Conservation (phyloP, 208 protist genomes). For the Novymonas esmeraldas region DNA sequence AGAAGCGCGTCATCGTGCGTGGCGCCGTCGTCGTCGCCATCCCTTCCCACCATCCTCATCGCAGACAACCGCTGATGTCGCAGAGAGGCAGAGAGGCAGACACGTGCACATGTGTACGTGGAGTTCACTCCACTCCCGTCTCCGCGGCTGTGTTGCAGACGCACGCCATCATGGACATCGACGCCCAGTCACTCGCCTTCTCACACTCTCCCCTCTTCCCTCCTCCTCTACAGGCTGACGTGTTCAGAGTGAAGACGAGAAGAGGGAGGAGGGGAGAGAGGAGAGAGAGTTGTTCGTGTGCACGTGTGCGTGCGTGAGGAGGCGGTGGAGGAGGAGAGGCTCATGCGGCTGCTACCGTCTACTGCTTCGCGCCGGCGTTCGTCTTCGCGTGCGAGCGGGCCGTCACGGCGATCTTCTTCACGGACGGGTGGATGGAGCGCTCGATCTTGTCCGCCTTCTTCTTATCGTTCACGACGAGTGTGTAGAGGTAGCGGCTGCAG, state of each 20-base stretch:
- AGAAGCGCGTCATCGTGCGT: too few relatives aligned
- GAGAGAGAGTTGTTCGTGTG: neutral
- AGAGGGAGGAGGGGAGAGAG: neutral
- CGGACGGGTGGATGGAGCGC: constrained; percentile 87
- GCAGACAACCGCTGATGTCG: too few relatives aligned
- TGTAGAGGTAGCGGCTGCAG: constrained; percentile 94
- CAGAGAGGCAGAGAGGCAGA: too few relatives aligned
- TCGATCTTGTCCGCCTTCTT: constrained; percentile 94
- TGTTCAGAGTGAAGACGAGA: neutral
- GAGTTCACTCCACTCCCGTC: too few relatives aligned
- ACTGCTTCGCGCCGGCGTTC: constrained; percentile 79
- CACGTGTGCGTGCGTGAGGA: neutral
- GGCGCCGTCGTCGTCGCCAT: too few relatives aligned
- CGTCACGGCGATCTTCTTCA: constrained; percentile 91
- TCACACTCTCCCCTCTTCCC: neutral
- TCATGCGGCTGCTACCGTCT: neutral
- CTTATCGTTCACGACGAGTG: constrained; percentile 89
- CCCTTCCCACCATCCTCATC: too few relatives aligned
- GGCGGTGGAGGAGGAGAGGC: neutral
- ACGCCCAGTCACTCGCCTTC: too few relatives aligned
- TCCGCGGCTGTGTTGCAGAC: too few relatives aligned
- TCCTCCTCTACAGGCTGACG: too few relatives aligned
- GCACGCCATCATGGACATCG: too few relatives aligned
- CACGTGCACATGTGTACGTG: too few relatives aligned
- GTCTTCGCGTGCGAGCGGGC: constrained; percentile 84